Evolutionary conservation across 2,329 filamentous ascomycete species (phyloP), one percentile per base, ranked within the genome.

Genomic region (Lasiodiplodia citricola): DNA sequence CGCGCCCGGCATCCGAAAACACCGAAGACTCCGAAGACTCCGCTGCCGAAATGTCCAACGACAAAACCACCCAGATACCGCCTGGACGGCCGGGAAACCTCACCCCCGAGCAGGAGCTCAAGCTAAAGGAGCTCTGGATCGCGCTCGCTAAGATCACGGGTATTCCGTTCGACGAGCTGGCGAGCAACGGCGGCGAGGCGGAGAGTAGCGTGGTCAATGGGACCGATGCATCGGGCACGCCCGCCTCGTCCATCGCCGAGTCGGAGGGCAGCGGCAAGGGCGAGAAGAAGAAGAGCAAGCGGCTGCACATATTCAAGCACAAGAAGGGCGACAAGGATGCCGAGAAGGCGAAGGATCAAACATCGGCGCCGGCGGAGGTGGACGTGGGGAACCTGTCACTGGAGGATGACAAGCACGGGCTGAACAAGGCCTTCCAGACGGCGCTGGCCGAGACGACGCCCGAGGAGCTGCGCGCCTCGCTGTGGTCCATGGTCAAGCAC

Each of bases 401-500:
- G 37, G 67, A 68, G 23, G 92, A 97, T 68, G 96, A 99, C 83
- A 99, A 98, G 83, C 95, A 96, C 78, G 94, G 94, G 57, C 92
- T 96, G 80, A 92, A 88, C 47, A 96, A 95, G 80, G 90, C 94
- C 62, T 97, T 94, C 80, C 88, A 93, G 73, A 89, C 95, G 51
- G 93, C 93, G 0, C 81, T 99, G 11, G 90, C 91, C 60, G 92
- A 87, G 70, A 87, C 91, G 75, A 87, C 89, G 0, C 92, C 95
- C 0, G 93, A 96, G 75, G 86, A 91, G 54, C 88, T 99, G 72
- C 89, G 94, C 65, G 84, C 86, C 18, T 90, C 94, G 0, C 92
- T 98, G 77, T 98, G 96, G 96, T 87, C 84, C 73, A 97, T 97
- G 93, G 88, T 95, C 69, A 99, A 98, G 83, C 91, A 96, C 75